Conservation (phyloP, 2,329 filamentous ascomycete genomes). For the Hymenoscyphus linearis region DNA sequence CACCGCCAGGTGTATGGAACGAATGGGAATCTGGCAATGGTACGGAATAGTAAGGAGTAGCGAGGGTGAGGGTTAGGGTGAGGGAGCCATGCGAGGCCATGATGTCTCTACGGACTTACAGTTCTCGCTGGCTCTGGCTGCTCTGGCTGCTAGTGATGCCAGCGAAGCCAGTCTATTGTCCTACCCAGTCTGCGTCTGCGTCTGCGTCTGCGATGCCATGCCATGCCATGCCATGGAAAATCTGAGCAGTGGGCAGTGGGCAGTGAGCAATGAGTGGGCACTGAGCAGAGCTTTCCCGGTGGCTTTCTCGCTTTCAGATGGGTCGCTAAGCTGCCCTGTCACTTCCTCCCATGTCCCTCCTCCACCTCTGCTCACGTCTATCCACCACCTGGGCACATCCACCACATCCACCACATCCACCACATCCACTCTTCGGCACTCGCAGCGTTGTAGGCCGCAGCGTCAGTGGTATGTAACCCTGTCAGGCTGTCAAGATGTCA, state of each 20-base stretch:
- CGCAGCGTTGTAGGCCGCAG: not conserved
- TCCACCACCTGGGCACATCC: too few relatives aligned
- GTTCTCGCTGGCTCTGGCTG: not conserved
- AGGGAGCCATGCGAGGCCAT: not conserved
- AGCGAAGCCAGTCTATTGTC: not conserved
- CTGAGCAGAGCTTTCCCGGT: too few relatives aligned
- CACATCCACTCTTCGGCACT: not conserved
- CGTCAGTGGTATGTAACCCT: not conserved
- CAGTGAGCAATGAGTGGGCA: not conserved
- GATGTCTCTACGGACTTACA: too few relatives aligned
- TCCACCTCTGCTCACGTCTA: too few relatives aligned
- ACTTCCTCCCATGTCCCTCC: not conserved
- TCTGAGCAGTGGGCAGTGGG: not conserved
- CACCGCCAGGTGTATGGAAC: not conserved
- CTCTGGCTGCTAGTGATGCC: not conserved
- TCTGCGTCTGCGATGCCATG: too few relatives aligned
- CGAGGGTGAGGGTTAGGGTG: too few relatives aligned
- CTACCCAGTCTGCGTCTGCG: not conserved
- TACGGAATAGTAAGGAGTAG: too few relatives aligned
- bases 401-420: too few relatives aligned
- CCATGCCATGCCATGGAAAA: not conserved
- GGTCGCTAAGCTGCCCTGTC: not conserved
- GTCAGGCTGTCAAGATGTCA: too few relatives aligned
- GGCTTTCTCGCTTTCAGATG: not conserved
- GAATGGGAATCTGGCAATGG: not conserved